These are phyloP conservation scores for Aegilops longissima DNA, from an alignment of 176 grass and related monocot species.

Conservation along the genomic window DNA sequence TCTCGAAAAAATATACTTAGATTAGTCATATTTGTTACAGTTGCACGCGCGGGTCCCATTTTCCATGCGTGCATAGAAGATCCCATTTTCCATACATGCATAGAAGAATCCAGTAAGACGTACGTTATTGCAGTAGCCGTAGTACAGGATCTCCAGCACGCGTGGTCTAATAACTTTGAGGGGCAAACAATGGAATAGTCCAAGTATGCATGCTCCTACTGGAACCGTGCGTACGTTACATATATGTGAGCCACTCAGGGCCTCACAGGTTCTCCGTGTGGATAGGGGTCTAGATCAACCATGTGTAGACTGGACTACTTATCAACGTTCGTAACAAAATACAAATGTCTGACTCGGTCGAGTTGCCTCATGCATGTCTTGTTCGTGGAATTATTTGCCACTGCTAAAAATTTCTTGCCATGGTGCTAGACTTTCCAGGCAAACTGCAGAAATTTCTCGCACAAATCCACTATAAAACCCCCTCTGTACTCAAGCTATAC, in stretches of 20 bases:
- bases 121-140: neutral
- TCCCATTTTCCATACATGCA: too few species aligned
- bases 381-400: neutral
- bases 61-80: neutral
- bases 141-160: neutral
- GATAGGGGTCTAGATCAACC: neutral
- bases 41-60: too few species aligned
- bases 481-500: neutral
- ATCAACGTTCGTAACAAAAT: neutral
- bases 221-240: neutral
- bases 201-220: neutral
- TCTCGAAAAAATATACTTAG: too few species aligned
- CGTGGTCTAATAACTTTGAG: neutral
- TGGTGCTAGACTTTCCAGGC: neutral
- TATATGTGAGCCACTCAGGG: neutral
- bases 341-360: neutral
- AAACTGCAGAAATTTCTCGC: neutral
- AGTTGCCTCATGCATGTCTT: neutral
- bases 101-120: neutral
- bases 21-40: too few species aligned
- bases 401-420: neutral
- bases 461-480: neutral
- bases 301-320: too few species aligned
- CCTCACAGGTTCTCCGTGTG: neutral
- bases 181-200: neutral